Conservation (phyloP, 768 basidiomycete species). For the Pholiota conissans region DNA sequence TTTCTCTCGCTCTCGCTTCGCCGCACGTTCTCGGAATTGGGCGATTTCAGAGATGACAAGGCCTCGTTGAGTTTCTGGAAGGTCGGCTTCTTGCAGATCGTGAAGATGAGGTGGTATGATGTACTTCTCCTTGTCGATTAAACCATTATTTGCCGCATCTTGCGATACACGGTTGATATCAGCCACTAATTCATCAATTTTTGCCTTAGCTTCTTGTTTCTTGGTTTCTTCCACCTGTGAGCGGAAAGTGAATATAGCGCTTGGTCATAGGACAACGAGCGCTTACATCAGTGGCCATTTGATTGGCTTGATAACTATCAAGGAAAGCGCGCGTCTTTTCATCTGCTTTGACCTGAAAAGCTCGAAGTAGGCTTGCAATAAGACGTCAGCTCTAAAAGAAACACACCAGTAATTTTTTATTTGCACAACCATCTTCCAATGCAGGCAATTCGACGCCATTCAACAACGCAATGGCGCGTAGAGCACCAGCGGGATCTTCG, state of each 20-base stretch:
- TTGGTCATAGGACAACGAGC: background rate
- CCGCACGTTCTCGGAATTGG: slow-evolving; percentile 91
- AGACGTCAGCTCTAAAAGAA: slow-evolving; percentile 33
- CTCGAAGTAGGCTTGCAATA: slow-evolving; percentile 46
- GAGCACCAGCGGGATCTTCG: slow-evolving; percentile 89
- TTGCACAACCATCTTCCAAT: slow-evolving; percentile 50
- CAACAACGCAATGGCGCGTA: slow-evolving; percentile 60
- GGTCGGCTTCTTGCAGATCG: slow-evolving; percentile 94
- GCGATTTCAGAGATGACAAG: slow-evolving; percentile 96
- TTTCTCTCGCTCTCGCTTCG: slow-evolving; percentile 89
- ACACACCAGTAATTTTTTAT: slow-evolving; percentile 65
- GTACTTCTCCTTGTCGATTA: slow-evolving; percentile 82
- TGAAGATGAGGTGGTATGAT: slow-evolving; percentile 95
- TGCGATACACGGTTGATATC: slow-evolving; percentile 75
- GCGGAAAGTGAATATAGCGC: slow-evolving; percentile 8
- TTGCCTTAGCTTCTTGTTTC: slow-evolving; percentile 60
- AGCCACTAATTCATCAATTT: slow-evolving; percentile 62
- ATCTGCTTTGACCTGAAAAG: slow-evolving; percentile 86
- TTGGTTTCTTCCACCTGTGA: slow-evolving; percentile 79
- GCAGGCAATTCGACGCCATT: slow-evolving; percentile 55
- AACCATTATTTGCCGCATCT: slow-evolving; percentile 73
- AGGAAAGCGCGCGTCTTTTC: slow-evolving; percentile 90
- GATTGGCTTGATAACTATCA: slow-evolving; percentile 79
- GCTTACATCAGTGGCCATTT: slow-evolving; percentile 82
- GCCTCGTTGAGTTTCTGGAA: slow-evolving; percentile 91